Evolutionary conservation across 108 stramenopile species (phyloP).

Genomic region (Pseudonitzschia pungens): DNA sequence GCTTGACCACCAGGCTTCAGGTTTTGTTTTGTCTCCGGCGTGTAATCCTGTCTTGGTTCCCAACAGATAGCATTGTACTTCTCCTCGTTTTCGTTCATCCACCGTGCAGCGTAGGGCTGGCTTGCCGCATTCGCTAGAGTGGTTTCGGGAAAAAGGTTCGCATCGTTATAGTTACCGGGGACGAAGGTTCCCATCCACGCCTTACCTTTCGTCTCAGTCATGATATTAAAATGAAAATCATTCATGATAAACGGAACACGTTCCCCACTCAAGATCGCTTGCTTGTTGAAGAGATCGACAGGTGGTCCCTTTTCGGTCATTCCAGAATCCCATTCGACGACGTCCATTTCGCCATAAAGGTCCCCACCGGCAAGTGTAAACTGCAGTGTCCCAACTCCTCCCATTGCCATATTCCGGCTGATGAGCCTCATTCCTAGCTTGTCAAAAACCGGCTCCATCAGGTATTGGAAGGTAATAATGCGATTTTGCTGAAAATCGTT

Average conservation of each 20-base stretch:
- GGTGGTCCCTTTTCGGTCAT: constrained; percentile 31
- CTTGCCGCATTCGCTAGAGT: constrained; percentile 41
- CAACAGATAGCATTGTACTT: constrained; percentile 63
- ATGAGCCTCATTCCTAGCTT: constrained; percentile 61
- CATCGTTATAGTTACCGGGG: neutral
- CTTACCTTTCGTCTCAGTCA: constrained; percentile 41
- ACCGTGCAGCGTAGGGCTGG: constrained; percentile 68
- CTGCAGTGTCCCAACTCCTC: constrained; percentile 62
- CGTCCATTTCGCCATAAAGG: constrained; percentile 69
- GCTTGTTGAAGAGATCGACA: constrained; percentile 61
- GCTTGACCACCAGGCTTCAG: constrained; percentile 26
- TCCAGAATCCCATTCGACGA: constrained; percentile 75
- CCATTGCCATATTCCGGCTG: constrained; percentile 62
- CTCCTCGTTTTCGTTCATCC: constrained; percentile 44
- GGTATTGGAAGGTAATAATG: constrained; percentile 53
- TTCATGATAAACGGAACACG: constrained; percentile 59
- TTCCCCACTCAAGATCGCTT: constrained; percentile 56
- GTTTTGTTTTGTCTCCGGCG: constrained; percentile 23
- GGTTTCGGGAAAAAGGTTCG: constrained; percentile 26
- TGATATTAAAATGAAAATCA: constrained; percentile 49
- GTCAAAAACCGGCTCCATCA: constrained; percentile 70
- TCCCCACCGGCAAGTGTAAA: constrained; percentile 46
- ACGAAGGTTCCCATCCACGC: constrained; percentile 7
- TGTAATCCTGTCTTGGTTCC: constrained; percentile 46
- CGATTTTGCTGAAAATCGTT: constrained; percentile 76